phyloP scores from a whole-genome alignment of 108 stramenopile genomes.

The Parietichytrium sp. region DNA sequence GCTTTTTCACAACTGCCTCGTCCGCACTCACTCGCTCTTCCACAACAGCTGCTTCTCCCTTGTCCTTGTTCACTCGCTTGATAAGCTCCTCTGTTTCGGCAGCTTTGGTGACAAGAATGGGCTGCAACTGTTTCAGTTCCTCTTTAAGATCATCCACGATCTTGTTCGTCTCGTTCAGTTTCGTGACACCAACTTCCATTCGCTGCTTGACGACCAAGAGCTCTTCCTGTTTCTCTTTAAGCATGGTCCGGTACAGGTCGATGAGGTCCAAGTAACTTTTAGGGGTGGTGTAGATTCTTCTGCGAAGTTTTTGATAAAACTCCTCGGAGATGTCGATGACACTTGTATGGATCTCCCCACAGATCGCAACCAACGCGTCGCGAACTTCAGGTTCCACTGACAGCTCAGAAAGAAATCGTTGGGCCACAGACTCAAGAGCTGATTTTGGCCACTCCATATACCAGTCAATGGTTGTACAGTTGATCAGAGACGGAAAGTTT shows the following conservation, averaged over 20 bases:
- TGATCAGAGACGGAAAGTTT: constrained; percentile 66
- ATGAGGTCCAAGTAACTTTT: constrained; percentile 72
- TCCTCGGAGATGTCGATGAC: constrained; percentile 49
- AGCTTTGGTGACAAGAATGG: constrained; percentile 59
- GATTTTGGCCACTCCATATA: constrained; percentile 64
- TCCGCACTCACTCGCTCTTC: constrained; percentile 53
- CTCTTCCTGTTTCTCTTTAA: constrained; percentile 48
- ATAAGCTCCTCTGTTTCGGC: constrained; percentile 58
- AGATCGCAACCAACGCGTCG: constrained; percentile 52
- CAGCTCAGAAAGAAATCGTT: constrained; percentile 54
- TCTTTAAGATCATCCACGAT: constrained; percentile 62
- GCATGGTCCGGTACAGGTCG: constrained; percentile 57
- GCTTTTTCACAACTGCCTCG: constrained; percentile 58
- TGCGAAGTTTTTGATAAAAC: constrained; percentile 61
- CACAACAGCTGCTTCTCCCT: constrained; percentile 55
- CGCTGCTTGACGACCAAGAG: constrained; percentile 54
- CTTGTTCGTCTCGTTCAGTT: constrained; percentile 64
- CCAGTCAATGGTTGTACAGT: constrained; percentile 72
- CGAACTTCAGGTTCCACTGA: constrained; percentile 36
- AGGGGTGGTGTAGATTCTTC: constrained; percentile 69
- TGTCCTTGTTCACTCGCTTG: constrained; percentile 52
- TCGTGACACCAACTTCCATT: constrained; percentile 61
- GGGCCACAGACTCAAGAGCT: constrained; percentile 61
- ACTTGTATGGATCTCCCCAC: constrained; percentile 57
- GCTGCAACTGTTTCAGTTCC: constrained; percentile 60